Evolutionary conservation across 148 eudicot genomes (phyloP).

Genomic region (Nepenthes gracilis): DNA sequence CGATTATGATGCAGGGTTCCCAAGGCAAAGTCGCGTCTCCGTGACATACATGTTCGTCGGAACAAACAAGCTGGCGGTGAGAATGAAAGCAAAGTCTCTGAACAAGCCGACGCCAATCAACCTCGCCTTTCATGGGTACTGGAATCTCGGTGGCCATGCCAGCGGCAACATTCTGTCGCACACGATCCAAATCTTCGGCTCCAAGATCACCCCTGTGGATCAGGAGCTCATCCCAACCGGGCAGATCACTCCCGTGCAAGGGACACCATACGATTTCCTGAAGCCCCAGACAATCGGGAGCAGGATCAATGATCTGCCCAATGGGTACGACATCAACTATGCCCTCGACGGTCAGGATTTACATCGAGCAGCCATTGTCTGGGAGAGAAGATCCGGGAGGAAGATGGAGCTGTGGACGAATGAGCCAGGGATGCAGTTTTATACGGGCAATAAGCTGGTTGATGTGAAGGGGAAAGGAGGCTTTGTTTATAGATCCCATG

Average conservation of each 20-base stretch:
- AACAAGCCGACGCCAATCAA: constrained; percentile 66
- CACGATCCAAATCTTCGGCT: constrained; percentile 29
- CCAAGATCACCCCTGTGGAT: constrained; percentile 49
- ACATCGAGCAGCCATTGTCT: constrained; percentile 25
- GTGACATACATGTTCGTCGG: constrained; percentile 47
- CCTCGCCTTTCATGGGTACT: constrained; percentile 64
- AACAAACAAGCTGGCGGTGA: constrained; percentile 22
- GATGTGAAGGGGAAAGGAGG: constrained; percentile 44
- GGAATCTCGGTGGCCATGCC: constrained; percentile 68
- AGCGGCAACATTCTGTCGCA: constrained; percentile 58
- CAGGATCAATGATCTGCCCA: constrained; percentile 23
- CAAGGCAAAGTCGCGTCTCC: constrained; percentile 32
- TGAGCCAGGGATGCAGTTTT: constrained; percentile 54
- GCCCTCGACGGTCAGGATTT: constrained; percentile 36
- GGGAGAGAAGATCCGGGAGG: constrained; percentile 40
- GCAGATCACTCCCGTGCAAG: constrained; percentile 16
- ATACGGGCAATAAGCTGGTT: constrained; percentile 38
- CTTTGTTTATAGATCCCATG: constrained; percentile 24
- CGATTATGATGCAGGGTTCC: constrained; percentile 30
- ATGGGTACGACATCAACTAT: constrained; percentile 82
- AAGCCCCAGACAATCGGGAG: constrained; percentile 35
- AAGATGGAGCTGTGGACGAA: constrained; percentile 54
- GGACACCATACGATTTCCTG: constrained; percentile 54
- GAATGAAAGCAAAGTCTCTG: constrained; percentile 46
- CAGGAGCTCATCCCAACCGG: constrained; percentile 57